Evolutionary conservation across 345 rosid species (phyloP).

Genomic region (Dipteronia sinensis): DNA sequence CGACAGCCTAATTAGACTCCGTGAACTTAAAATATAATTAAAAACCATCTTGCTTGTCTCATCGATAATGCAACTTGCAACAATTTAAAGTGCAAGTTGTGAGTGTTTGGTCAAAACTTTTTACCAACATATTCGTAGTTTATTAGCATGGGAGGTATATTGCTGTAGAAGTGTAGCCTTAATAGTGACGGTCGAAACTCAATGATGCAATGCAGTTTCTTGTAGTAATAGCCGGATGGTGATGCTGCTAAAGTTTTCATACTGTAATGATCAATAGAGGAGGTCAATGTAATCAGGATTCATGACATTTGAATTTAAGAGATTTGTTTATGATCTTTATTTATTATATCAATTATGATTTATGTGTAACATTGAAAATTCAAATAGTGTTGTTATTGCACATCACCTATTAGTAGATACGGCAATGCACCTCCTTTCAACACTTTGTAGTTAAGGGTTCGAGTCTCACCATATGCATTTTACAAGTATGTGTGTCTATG

Average conservation of each 20-base stretch:
- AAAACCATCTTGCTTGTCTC: neutral
- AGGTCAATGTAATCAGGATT: neutral
- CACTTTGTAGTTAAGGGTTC: too few species aligned
- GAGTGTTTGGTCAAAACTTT: neutral
- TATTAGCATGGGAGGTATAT: neutral
- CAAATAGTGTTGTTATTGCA: neutral
- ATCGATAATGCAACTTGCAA: neutral
- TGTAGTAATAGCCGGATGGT: neutral
- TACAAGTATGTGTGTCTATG: too few species aligned
- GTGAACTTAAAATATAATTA: neutral
- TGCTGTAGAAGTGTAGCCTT: neutral
- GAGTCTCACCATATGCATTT: too few species aligned
- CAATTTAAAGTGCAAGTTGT: conserved; percentile 8
- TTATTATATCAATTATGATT: too few species aligned
- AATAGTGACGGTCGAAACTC: neutral
- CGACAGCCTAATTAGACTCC: neutral
- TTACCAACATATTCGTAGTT: neutral
- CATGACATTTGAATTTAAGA: neutral
- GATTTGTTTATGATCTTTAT: neutral
- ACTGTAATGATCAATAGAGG: neutral
- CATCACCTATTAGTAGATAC: too few species aligned
- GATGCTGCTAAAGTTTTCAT: neutral
- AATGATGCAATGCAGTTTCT: neutral
- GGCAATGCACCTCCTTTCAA: too few species aligned
- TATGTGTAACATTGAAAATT: neutral